Evolutionary conservation across 192 early-diverging fungal genomes (phyloP).

Genomic region (Jimgerdemannia flammicorona): DNA sequence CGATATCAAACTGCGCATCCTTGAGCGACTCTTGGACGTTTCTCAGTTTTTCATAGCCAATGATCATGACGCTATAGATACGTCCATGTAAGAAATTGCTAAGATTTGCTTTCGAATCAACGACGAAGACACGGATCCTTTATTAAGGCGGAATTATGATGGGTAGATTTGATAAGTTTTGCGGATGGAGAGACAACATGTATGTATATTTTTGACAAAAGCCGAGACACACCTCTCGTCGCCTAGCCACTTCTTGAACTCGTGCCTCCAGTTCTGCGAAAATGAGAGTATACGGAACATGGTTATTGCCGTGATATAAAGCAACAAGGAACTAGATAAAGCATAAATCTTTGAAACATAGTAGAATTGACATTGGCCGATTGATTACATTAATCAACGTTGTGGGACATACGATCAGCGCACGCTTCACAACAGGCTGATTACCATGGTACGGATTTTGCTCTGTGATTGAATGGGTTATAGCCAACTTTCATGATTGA

Average conservation of each 20-base stretch:
- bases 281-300: background rate
- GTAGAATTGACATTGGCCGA: too few species aligned
- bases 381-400: slow-evolving; percentile 29
- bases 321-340: too few species aligned
- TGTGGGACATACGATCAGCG: slow-evolving; percentile 45
- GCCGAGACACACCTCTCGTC: slow-evolving; percentile 21
- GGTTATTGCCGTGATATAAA: too few species aligned
- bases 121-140: slow-evolving; percentile 33
- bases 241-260: slow-evolving; percentile 53
- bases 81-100: slow-evolving; percentile 37
- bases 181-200: background rate
- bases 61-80: slow-evolving; percentile 45
- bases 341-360: too few species aligned
- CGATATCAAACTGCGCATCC: background rate
- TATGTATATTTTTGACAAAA: background rate
- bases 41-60: slow-evolving; percentile 44
- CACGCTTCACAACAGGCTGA: slow-evolving; percentile 27
- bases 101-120: slow-evolving; percentile 38
- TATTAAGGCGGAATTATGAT: background rate
- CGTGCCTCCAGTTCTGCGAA: slow-evolving; percentile 44
- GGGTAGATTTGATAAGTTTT: background rate
- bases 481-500: background rate
- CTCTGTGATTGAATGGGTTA: slow-evolving; percentile 8
- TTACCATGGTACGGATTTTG: slow-evolving; percentile 40
- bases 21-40: background rate